These are phyloP conservation scores for Starmerella roubikii DNA, from an alignment of 805 yeast genomes.

Conservation along the genomic window DNA sequence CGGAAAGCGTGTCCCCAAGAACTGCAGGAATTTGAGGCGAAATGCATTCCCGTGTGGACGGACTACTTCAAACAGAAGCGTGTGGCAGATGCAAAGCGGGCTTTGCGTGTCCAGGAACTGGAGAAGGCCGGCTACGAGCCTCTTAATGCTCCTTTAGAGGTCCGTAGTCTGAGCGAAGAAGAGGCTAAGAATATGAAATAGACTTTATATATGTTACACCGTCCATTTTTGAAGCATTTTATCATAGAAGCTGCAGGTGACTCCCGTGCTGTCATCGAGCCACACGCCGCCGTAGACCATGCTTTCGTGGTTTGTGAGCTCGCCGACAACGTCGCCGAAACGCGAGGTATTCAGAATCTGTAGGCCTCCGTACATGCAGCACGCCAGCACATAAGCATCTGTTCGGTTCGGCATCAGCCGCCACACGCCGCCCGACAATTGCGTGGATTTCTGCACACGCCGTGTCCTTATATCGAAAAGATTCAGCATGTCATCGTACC, in stretches of 20 bases:
- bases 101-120: constrained; percentile 51
- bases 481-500: constrained; percentile 73
- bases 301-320: constrained; percentile 45
- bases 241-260: constrained; percentile 89
- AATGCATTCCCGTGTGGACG: constrained; percentile 80
- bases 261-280: constrained; percentile 40
- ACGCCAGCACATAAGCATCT: constrained; percentile 40
- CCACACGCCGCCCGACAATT: constrained; percentile 94
- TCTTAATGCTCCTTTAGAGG: constrained; percentile 16
- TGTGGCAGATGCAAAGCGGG: constrained; percentile 58
- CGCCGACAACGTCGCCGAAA: constrained; percentile 8
- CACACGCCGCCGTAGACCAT: constrained; percentile 97
- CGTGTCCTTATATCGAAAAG: constrained; percentile 52
- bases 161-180: constrained; percentile 10
- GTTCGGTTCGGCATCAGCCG: constrained; percentile 53
- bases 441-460: constrained; percentile 31
- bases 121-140: constrained; percentile 44
- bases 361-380: constrained; percentile 96
- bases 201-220: constrained; percentile 2
- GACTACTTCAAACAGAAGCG: constrained; percentile 84
- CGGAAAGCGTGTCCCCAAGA: constrained; percentile 43
- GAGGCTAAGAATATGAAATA: constrained; percentile 2
- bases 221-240: constrained; percentile 66
- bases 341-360: constrained; percentile 36
- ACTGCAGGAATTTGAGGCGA: constrained; percentile 47